Conservation (phyloP, 2,329 filamentous ascomycete genomes). For the Gnomoniopsis sp. region DNA sequence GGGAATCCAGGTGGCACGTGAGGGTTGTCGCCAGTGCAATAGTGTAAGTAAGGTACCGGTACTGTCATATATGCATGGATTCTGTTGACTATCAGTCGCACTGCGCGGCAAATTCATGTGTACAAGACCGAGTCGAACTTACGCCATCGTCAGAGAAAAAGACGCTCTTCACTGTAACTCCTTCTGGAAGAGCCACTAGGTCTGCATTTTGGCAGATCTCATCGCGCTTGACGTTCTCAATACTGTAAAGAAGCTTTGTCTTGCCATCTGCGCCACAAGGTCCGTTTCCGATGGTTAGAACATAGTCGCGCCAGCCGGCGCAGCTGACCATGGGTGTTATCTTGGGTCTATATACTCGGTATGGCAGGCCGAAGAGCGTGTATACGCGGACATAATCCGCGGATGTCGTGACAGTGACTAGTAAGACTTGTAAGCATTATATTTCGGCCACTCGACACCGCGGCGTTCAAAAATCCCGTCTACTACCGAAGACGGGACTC, state of each 20-base stretch:
- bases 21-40: slow-evolving; percentile 83
- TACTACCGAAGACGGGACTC: too few species aligned
- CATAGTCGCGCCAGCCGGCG: slow-evolving; percentile 90
- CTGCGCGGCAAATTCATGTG: background rate
- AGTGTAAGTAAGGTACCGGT: slow-evolving; percentile 84
- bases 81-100: slow-evolving; percentile 43
- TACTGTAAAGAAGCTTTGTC: slow-evolving; percentile 79
- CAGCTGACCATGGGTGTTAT: slow-evolving; percentile 87
- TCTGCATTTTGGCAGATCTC: slow-evolving; percentile 95
- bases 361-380: slow-evolving; percentile 86
- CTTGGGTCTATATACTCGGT: slow-evolving; percentile 87
- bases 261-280: slow-evolving; percentile 75
- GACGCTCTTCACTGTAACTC: slow-evolving; percentile 70
- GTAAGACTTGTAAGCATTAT: too few species aligned
- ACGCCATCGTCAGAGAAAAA: slow-evolving; percentile 93
- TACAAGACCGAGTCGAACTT: slow-evolving; percentile 32
- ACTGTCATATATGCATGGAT: slow-evolving; percentile 94
- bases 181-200: slow-evolving; percentile 76
- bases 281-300: slow-evolving; percentile 94
- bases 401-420: slow-evolving; percentile 83
- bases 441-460: too few species aligned
- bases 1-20: slow-evolving; percentile 86
- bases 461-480: too few species aligned
- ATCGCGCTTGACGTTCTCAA: slow-evolving; percentile 91
- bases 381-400: slow-evolving; percentile 88